Base-by-base conservation (phyloP, 116 monocot genomes). In the Phalaenopsis hybrid region DNA sequence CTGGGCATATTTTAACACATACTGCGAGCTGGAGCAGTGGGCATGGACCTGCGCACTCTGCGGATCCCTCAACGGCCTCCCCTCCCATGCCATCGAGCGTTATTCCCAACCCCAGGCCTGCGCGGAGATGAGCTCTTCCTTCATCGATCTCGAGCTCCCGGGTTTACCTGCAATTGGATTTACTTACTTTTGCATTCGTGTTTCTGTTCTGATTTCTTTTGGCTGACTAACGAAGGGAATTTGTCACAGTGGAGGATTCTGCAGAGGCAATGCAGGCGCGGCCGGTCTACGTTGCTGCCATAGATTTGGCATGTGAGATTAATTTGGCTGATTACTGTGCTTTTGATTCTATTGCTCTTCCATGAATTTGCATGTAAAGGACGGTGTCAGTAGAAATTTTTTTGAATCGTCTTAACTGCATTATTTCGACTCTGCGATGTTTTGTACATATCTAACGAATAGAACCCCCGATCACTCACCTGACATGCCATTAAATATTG, bases 11-110 rank as follows among this genome's bases (percentile, higher is more conserved):
- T 95, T 93, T 88, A 99, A 87, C 88, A 88, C 89, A 73, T 84
- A 88, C 87, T 99, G 99, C 87, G 93, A 93, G 83, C 87, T 93
- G 76, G 91, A 93, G 78, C 95, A 92, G 81, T 99, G 99, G 99
- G 68, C 89, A 11, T 99, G 99, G 99, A 93, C 69, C 81, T 99
- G 99, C 80, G 81, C 91, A 34, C 85, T 99, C 79, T 95, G 99
- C 76, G 93, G 89, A 34, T 44, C 86, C 59, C 86, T 91, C 82
- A 99, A 99, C 52, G 99, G 93, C 44, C 86, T 99, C 75, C 51
- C 90, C 70, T 84, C 91, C 48, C 76, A 77, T 76, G 84, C 85
- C 78, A 83, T 93, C 83, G 82, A 89, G 9, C 86, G 92, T 8
- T 93, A 90, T 86, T 86, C 93, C 41, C 78, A 85, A 18, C 67